Base-by-base conservation (phyloP, 2,329 filamentous ascomycete genomes). In the Colletotrichum sp. region DNA sequence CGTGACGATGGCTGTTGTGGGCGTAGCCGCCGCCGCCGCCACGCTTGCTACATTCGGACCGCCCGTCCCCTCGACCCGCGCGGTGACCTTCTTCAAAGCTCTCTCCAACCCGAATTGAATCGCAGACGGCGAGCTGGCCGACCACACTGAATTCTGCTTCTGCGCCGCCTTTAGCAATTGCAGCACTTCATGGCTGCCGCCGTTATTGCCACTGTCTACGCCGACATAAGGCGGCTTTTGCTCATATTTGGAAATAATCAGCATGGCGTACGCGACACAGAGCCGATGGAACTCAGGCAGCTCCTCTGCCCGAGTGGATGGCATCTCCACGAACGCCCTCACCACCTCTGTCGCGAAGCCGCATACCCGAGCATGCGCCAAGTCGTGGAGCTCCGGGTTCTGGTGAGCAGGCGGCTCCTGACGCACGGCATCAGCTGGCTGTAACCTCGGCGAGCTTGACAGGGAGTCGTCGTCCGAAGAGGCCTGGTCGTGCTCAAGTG, bases 201-300 rank as follows among this genome's bases (percentile, higher is more conserved):
- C 26, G 21, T 12, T 12, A 26, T 24, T 36, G 3, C 57, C 18
- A 18, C 57, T 15, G 8, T 28, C 39, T 10, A 36, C 18, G 15
- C 34, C 21, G 44, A 32, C 63, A n/a, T 28, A 24, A 21, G 70
- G 16, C 10, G 70, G 36, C 28, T 68, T 69, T 21, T 69, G 70
- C 30, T 76, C 74, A 44, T 76, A 60, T 18, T 76, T 76, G 16
- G 74, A 76, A 8, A 76, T 76, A 13, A 76, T 76, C 9, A 76
- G 64, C 74, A 76, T 76, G 15, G 74, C 74, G 49, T 76, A 76
- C n/a, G 74, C 74, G 12, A 76, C 74, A 16, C 74, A 76, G 16
- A 76, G 65, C 4, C 74, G 70, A 16, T 76, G 74, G 28, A 76
- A 76, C 34, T 76, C 74, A 21, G 74, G 74, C 59, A 76, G 49